phyloP scores from a whole-genome alignment of 176 grass and related monocot species.

The Zizania latifolia region DNA sequence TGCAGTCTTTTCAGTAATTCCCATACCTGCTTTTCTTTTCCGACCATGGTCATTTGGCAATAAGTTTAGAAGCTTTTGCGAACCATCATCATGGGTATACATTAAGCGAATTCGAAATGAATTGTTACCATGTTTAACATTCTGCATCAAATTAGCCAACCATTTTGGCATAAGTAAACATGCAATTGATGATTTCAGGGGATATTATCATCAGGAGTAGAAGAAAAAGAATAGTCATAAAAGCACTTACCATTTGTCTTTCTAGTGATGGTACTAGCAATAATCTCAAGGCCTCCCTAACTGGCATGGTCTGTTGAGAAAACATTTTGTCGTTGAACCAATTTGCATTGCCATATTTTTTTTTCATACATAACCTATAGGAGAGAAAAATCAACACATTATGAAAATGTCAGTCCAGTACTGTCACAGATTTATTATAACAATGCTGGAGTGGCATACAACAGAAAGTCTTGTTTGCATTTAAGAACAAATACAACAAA shows the following conservation, averaged over 20 bases:
- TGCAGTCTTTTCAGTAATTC: not conserved
- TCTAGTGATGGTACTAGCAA: conserved; percentile 56
- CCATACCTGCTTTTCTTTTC: conserved; percentile 62
- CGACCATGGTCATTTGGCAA: conserved; percentile 36
- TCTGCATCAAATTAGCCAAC: conserved; percentile 38
- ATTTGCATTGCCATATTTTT: conserved; percentile 60
- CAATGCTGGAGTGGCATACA: not conserved
- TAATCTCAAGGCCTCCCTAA: conserved; percentile 72
- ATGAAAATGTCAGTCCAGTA: not conserved
- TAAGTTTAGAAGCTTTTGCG: conserved; percentile 48
- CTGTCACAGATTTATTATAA: not conserved
- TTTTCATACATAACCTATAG: conserved; percentile 70
- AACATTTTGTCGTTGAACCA: conserved; percentile 60
- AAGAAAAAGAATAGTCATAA: not conserved
- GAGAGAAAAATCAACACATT: conserved; percentile 7
- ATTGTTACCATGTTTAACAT: conserved; percentile 50
- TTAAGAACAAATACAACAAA: not conserved
- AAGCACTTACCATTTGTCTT: conserved; percentile 59
- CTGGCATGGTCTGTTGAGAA: conserved; percentile 49
- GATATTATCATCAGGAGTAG: not conserved
- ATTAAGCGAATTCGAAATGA: conserved; percentile 77
- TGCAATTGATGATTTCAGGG: conserved; percentile 8
- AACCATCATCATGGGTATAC: conserved; percentile 68
- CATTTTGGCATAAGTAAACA: conserved; percentile 6
- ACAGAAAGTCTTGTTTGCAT: not conserved